phyloP scores from a whole-genome alignment of 805 yeast species.

The Wickerhamomyces silvicola region DNA sequence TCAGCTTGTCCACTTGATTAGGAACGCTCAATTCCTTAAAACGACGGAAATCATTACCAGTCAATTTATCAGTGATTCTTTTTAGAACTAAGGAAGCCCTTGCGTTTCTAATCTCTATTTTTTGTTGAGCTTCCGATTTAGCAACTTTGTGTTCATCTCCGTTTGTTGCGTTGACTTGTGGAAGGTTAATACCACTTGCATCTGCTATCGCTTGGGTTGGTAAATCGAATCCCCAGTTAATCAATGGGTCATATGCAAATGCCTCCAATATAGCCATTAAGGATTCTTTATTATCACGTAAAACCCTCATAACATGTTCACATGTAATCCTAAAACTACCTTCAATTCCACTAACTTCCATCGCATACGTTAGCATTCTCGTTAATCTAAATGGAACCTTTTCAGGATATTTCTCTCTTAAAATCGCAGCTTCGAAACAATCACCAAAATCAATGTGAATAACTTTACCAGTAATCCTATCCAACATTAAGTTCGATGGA shows the following conservation, averaged over 20 bases:
- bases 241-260: constrained; percentile 96
- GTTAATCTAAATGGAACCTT: constrained; percentile 96
- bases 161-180: constrained; percentile 64
- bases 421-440: constrained; percentile 96
- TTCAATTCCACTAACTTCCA: constrained; percentile 98
- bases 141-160: constrained; percentile 71
- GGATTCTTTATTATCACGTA: constrained; percentile 91
- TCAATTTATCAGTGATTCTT: constrained; percentile 85
- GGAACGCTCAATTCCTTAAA: constrained; percentile 69
- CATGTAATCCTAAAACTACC: constrained; percentile 96
- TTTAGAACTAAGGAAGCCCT: constrained; percentile 86
- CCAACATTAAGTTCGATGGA: constrained; percentile 94
- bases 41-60: constrained; percentile 87
- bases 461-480: constrained; percentile 89
- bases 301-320: constrained; percentile 93
- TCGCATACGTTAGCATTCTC: constrained; percentile 94
- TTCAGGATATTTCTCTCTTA: constrained; percentile 96
- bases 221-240: constrained; percentile 97
- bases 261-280: constrained; percentile 97
- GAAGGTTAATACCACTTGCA: constrained; percentile 63
- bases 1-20: constrained; percentile 86
- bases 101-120: constrained; percentile 71
- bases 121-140: constrained; percentile 60
- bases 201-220: constrained; percentile 75
- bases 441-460: constrained; percentile 98